Conservation (phyloP, 2,329 filamentous ascomycete genomes). For the Cladobotryum mycophilum region DNA sequence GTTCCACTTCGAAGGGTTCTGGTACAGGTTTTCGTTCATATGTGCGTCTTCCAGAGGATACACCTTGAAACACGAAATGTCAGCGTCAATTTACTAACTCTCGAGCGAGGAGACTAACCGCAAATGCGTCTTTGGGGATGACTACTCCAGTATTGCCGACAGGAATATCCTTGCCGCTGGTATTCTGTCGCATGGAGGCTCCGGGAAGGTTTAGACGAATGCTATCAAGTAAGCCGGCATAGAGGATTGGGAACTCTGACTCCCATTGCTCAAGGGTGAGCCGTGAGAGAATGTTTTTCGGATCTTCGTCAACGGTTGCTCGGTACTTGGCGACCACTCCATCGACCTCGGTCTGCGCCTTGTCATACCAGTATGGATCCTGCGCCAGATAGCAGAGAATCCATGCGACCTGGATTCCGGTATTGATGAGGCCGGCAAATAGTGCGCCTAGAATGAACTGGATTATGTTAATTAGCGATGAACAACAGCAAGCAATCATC, state of each 20-base stretch:
- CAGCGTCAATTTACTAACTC: background rate
- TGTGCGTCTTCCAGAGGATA: slow-evolving; percentile 44
- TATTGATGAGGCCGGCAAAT: slow-evolving; percentile 53
- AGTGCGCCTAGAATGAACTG: slow-evolving; percentile 48
- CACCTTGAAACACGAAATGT: slow-evolving; percentile 15
- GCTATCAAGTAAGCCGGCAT: slow-evolving; percentile 46
- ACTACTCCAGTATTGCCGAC: slow-evolving; percentile 41
- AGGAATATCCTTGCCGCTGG: slow-evolving; percentile 36
- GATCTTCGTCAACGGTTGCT: slow-evolving; percentile 20
- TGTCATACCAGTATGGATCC: slow-evolving; percentile 39
- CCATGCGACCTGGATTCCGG: slow-evolving; percentile 48
- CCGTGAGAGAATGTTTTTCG: slow-evolving; percentile 32
- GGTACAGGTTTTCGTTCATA: slow-evolving; percentile 42
- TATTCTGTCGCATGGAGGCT: slow-evolving; percentile 46
- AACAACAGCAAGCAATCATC: background rate
- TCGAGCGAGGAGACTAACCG: slow-evolving; percentile 17
- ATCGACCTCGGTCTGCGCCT: slow-evolving; percentile 42
- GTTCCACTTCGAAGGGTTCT: slow-evolving; percentile 43
- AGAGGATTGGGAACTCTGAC: slow-evolving; percentile 44
- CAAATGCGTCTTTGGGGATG: slow-evolving; percentile 43
- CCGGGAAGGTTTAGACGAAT: slow-evolving; percentile 46
- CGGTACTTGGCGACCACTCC: slow-evolving; percentile 37
- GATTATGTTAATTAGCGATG: background rate
- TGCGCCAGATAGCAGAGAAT: slow-evolving; percentile 44
- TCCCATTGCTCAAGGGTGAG: slow-evolving; percentile 51